These are phyloP conservation scores for Jacaranda copaia DNA, from an alignment of 257 asterid genomes.

Conservation along the genomic window DNA sequence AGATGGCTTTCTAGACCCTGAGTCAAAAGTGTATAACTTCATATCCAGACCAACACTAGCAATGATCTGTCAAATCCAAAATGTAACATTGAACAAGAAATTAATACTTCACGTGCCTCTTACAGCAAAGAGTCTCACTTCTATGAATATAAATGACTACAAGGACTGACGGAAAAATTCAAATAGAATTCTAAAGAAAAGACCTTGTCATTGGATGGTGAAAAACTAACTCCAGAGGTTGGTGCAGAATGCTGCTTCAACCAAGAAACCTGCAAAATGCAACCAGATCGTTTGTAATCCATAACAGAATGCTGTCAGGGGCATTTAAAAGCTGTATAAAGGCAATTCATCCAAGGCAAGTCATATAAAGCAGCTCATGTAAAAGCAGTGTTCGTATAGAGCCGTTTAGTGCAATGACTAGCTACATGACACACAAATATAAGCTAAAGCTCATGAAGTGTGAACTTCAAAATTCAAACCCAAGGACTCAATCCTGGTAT, in stretches of 20 bases:
- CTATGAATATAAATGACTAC: conserved; percentile 18
- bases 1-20: conserved; percentile 85
- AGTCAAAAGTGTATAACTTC: conserved; percentile 89
- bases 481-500: too few species aligned
- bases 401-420: too few species aligned
- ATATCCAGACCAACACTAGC: conserved; percentile 98
- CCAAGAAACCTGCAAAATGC: conserved; percentile 83
- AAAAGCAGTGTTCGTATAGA: too few species aligned
- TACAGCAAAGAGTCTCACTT: conserved; percentile 28
- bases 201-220: conserved; percentile 98
- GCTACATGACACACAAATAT: too few species aligned
- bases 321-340: not conserved
- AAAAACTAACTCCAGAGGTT: conserved; percentile 89
- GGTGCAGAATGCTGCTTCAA: conserved; percentile 98
- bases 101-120: conserved; percentile 15
- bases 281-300: conserved; percentile 29
- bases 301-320: conserved; percentile 15
- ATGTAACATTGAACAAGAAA: conserved; percentile 14
- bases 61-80: conserved; percentile 68
- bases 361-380: not conserved
- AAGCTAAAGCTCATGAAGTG: too few species aligned
- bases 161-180: conserved; percentile 3
- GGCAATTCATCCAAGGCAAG: not conserved
- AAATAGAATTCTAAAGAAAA: conserved; percentile 37
- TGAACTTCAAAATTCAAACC: too few species aligned